Conservation (phyloP, 805 yeast genomes). For the Lipomyces starkeyi region DNA sequence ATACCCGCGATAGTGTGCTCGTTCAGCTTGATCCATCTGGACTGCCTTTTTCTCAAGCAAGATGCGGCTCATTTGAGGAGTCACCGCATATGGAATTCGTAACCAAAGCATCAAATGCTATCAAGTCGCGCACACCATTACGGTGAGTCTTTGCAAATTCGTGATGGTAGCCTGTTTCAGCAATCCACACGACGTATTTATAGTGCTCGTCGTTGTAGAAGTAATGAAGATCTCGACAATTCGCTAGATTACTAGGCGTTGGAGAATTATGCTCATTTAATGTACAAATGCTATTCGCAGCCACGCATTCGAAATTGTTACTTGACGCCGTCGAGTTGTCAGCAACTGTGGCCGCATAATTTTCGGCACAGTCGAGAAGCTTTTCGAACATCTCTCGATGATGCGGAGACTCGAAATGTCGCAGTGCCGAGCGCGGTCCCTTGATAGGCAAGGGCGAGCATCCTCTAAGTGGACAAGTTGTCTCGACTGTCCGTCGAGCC, state of each 20-base stretch:
- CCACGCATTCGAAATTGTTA: neutral
- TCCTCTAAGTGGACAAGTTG: neutral
- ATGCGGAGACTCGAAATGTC: neutral
- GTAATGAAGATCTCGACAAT: neutral
- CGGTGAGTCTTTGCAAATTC: neutral
- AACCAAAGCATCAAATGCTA: neutral
- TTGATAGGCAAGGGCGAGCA: constrained; percentile 4
- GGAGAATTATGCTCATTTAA: neutral
- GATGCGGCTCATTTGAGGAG: neutral
- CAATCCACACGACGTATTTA: neutral
- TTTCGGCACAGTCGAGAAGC: neutral
- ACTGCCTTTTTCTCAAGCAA: neutral
- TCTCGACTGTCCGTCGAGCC: neutral
- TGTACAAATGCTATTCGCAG: neutral
- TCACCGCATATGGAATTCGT: neutral
- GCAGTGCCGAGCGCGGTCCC: neutral
- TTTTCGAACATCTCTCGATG: neutral
- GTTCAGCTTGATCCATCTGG: neutral
- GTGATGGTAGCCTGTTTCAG: neutral
- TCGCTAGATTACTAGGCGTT: neutral
- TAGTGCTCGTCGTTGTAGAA: neutral
- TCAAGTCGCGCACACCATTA: neutral
- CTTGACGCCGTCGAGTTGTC: neutral
- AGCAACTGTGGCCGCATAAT: neutral
- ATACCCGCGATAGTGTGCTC: neutral